Base-by-base conservation (phyloP, 257 asterid genomes). In the Verbascum thapsus region DNA sequence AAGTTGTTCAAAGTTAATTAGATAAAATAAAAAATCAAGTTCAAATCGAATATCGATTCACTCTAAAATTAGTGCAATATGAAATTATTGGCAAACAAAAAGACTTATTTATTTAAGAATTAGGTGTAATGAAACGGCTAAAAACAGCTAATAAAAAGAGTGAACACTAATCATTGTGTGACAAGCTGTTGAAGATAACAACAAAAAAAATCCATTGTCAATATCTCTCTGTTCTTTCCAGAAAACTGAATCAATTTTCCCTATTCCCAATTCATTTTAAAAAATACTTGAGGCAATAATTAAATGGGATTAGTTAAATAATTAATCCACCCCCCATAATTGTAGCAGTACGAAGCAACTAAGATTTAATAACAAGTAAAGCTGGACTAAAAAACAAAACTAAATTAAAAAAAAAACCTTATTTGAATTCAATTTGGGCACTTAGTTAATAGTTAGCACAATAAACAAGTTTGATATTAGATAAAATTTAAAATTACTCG, bases 141-240 rank as follows among this genome's bases (percentile, higher is more conserved):
- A n/a, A 47, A 80, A 63, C 80, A 82, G 81, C 77, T 74, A 70
- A 73, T 66, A 41, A 72, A 42, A 58, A 63, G 34, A 53, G 49
- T 50, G 13, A 41, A 20, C 22, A 32, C 54, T 53, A 58, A 59
- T 66, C 39, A 52, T 52, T 18, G 23, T 49, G 58, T 52, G 77
- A 75, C 80, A 67, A 83, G 69, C 75, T 80, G 84, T 69, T 52
- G 52, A 67, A 71, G 92, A 82, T 82, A 78, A 82, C 79, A 72
- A 61, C 73, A 78, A 71, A 48, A 58, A 44, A 71, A 44, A 63
- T 42, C 20, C 48, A 49, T 48, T 72, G 87, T 74, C 87, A 69
- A 51, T 68, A 62, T 81, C 78, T n/a, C 50, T 39, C 53, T 69
- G 35, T 32, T n/a, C 76, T 73, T 76, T 83, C 82, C 80, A 83